These are phyloP conservation scores for Alternaria sp. DNA, from an alignment of 2,329 filamentous ascomycete species.

Conservation along the genomic window DNA sequence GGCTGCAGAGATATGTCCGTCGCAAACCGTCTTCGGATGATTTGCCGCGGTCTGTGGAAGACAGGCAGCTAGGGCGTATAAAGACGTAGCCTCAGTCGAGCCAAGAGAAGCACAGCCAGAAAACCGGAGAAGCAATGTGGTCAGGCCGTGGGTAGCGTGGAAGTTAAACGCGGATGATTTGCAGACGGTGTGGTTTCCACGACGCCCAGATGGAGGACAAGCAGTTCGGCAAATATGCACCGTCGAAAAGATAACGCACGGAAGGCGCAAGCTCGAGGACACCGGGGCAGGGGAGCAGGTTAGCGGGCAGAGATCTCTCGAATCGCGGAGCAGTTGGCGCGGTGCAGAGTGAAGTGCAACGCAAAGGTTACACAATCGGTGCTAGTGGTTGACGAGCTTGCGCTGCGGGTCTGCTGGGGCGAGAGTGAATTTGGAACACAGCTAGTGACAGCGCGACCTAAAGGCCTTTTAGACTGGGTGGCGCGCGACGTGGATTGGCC, in stretches of 20 bases:
- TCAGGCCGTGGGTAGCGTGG: constrained; percentile 50
- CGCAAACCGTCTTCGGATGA: constrained; percentile 46
- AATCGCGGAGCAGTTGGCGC: constrained; percentile 46
- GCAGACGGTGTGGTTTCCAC: constrained; percentile 51
- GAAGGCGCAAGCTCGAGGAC: constrained; percentile 45
- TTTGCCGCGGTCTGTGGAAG: constrained; percentile 45
- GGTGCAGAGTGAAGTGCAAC: constrained; percentile 42
- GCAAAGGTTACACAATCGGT: constrained; percentile 44
- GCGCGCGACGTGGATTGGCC: constrained; percentile 47
- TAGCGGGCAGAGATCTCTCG: constrained; percentile 34
- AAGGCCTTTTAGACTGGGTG: constrained; percentile 34
- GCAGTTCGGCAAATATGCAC: constrained; percentile 50
- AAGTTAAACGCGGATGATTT: constrained; percentile 58
- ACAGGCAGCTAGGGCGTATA: constrained; percentile 31
- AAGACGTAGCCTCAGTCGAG: constrained; percentile 32
- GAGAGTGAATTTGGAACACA: constrained; percentile 39
- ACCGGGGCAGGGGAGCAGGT: constrained; percentile 34
- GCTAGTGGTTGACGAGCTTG: constrained; percentile 43
- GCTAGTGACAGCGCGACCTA: constrained; percentile 41
- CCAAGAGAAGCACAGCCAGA: constrained; percentile 47
- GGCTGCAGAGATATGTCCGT: constrained; percentile 57
- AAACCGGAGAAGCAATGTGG: constrained; percentile 44
- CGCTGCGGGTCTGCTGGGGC: constrained; percentile 30
- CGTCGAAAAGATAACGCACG: constrained; percentile 48
- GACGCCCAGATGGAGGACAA: constrained; percentile 45